These are phyloP conservation scores for Choiromyces venosus DNA, from an alignment of 495 filamentous ascomycete genomes.

Conservation along the genomic window DNA sequence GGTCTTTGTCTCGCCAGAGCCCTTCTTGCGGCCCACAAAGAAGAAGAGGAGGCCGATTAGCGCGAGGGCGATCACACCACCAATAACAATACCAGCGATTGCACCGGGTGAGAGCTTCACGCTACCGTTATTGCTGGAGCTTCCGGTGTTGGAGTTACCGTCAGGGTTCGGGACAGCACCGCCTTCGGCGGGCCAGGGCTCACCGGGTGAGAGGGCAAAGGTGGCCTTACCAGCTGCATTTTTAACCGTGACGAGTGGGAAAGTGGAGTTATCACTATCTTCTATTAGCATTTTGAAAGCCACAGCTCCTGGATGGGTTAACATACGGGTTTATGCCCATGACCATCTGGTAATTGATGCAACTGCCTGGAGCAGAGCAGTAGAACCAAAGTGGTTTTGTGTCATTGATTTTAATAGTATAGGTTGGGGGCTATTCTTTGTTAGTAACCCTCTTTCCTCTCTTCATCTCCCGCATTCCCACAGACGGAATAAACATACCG, in stretches of 20 bases:
- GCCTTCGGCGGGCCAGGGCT: constrained; percentile 43
- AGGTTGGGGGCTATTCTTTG: constrained; percentile 43
- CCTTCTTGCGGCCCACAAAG: constrained; percentile 38
- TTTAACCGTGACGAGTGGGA: constrained; percentile 39
- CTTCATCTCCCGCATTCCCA: neutral
- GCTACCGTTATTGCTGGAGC: neutral
- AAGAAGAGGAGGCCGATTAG: constrained; percentile 47
- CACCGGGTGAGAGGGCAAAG: constrained; percentile 46
- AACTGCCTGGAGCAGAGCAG: constrained; percentile 47
- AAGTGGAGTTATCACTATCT: constrained; percentile 32
- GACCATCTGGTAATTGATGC: constrained; percentile 46
- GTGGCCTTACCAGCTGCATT: constrained; percentile 34
- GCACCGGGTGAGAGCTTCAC: constrained; percentile 44
- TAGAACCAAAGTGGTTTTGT: constrained; percentile 51
- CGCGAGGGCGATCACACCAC: constrained; percentile 41
- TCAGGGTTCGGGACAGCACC: neutral
- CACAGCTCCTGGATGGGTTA: too few species aligned
- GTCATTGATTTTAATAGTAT: constrained; percentile 46
- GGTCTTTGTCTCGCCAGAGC: constrained; percentile 33
- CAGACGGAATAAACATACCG: constrained; percentile 17
- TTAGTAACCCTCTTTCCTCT: constrained; percentile 1
- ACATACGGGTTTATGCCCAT: constrained; percentile 47
- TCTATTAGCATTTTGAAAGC: constrained; percentile 7
- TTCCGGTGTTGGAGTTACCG: neutral
- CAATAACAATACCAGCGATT: constrained; percentile 50